Percentiles rank a stretch among this genome's conserved stretches.
phyloP scores from a whole-genome alignment of 352 stramenopile species.

The Globisporangium acanthophoron region DNA sequence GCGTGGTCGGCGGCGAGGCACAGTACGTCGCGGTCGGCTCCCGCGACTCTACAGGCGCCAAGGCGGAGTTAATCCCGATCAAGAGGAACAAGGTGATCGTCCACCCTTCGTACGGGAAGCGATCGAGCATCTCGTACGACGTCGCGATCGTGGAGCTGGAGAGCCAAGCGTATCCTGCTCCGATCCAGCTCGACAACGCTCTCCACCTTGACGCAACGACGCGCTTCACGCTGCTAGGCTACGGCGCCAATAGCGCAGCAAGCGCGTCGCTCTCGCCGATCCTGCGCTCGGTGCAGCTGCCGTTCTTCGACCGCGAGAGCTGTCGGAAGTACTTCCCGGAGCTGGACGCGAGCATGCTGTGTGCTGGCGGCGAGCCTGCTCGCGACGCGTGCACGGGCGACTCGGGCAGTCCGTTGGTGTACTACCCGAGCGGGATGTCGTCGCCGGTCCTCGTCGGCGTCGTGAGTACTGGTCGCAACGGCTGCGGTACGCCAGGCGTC shows the following conservation, averaged over 20 bases:
- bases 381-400: conserved; percentile 37
- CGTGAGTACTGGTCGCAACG: conserved; percentile 33
- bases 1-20: conserved; percentile 20
- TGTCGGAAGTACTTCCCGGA: conserved; percentile 23
- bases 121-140: conserved; percentile 30
- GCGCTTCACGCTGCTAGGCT: conserved; percentile 27
- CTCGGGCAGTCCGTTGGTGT: conserved; percentile 30
- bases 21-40: conserved; percentile 31
- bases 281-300: conserved; percentile 25
- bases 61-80: conserved; percentile 28
- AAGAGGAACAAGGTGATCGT: conserved; percentile 21
- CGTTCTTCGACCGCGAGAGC: conserved; percentile 19
- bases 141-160: conserved; percentile 34
- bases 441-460: conserved; percentile 24
- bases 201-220: conserved; percentile 15
- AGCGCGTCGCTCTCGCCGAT: conserved; percentile 17
- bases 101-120: conserved; percentile 26
- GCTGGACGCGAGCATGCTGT: conserved; percentile 39
- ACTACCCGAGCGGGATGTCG: conserved; percentile 9
- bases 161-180: conserved; percentile 21
- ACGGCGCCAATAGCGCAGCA: conserved; percentile 23
- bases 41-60: conserved; percentile 17
- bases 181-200: conserved; percentile 26
- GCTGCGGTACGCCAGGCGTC: conserved; percentile 25
- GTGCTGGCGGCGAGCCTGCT: conserved; percentile 25